These are phyloP conservation scores for Pseudogymnoascus sp. DNA, from an alignment of 2,329 filamentous ascomycete species.

Conservation along the genomic window DNA sequence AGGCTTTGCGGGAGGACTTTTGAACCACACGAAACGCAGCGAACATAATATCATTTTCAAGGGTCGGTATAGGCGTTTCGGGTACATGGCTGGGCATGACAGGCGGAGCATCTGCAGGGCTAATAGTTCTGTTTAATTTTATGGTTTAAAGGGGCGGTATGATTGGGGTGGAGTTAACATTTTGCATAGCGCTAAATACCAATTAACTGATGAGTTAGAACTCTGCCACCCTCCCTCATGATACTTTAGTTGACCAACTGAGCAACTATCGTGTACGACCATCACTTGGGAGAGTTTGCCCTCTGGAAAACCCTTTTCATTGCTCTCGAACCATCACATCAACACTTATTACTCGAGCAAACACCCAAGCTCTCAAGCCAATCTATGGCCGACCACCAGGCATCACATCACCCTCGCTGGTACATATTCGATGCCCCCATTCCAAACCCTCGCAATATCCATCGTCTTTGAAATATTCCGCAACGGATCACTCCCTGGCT, in stretches of 20 bases:
- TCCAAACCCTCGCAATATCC: conserved; percentile 13
- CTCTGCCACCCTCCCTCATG: neutral
- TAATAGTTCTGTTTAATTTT: neutral
- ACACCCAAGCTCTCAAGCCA: no score
- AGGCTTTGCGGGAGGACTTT: neutral
- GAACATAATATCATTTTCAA: neutral
- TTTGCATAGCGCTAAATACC: conserved; percentile 9
- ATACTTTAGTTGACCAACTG: neutral
- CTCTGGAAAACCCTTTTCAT: no score
- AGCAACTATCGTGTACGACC: neutral
- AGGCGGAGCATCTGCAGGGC: neutral
- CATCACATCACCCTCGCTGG: neutral
- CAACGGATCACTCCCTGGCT: conserved; percentile 8
- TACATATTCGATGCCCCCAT: conserved; percentile 11
- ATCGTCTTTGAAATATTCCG: conserved; percentile 10
- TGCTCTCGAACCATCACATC: no score
- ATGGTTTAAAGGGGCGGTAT: conserved; percentile 1
- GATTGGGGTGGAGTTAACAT: conserved; percentile 1
- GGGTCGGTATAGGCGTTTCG: neutral
- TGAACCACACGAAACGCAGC: neutral
- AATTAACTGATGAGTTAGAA: neutral
- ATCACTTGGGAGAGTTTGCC: neutral
- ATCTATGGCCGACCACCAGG: neutral
- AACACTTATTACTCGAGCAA: no score
- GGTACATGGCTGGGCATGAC: neutral